A percentile compares a stretch with the other conserved stretches of the same genome.
These are phyloP conservation scores for Aureobasidium mangrovei DNA, from an alignment of 2,329 filamentous ascomycete species.

Conservation along the genomic window DNA sequence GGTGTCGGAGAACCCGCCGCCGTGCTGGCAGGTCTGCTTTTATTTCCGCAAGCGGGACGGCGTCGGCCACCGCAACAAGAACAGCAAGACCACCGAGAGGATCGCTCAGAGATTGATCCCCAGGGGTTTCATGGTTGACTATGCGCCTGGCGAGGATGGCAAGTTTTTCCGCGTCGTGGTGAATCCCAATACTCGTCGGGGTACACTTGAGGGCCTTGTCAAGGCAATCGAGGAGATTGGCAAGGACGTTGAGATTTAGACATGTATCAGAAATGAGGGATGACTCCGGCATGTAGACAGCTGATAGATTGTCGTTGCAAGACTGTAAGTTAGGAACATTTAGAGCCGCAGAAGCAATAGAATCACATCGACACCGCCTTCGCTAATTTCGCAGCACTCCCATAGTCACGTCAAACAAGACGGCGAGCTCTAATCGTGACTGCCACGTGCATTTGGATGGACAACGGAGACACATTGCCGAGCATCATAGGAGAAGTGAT, in stretches of 20 bases:
- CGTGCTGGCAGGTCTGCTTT: constrained; percentile 91
- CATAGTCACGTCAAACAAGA: too few species aligned
- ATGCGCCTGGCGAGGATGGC: constrained; percentile 52
- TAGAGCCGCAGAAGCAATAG: too few species aligned
- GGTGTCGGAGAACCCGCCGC: constrained; percentile 66
- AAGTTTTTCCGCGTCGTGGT: constrained; percentile 63
- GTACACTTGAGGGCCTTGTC: constrained; percentile 55
- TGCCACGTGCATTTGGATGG: too few species aligned
- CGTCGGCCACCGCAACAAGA: constrained; percentile 35
- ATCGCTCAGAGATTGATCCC: constrained; percentile 47
- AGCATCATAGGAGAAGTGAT: too few species aligned
- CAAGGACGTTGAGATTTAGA: constrained; percentile 17
- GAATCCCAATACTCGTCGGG: constrained; percentile 50
- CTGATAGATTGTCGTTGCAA: too few species aligned
- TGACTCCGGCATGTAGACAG: too few species aligned
- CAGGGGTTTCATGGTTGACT: constrained; percentile 62
- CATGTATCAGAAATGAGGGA: too few species aligned
- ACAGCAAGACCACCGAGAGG: constrained; percentile 47
- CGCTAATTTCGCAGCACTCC: too few species aligned
- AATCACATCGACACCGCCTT: too few species aligned
- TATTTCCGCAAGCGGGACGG: constrained; percentile 60
- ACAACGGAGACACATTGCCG: too few species aligned
- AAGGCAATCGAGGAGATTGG: constrained; percentile 46
- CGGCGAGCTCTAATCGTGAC: too few species aligned
- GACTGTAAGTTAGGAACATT: too few species aligned